phyloP scores from a whole-genome alignment of 352 stramenopile genomes.

The Phytopythium aichiense region DNA sequence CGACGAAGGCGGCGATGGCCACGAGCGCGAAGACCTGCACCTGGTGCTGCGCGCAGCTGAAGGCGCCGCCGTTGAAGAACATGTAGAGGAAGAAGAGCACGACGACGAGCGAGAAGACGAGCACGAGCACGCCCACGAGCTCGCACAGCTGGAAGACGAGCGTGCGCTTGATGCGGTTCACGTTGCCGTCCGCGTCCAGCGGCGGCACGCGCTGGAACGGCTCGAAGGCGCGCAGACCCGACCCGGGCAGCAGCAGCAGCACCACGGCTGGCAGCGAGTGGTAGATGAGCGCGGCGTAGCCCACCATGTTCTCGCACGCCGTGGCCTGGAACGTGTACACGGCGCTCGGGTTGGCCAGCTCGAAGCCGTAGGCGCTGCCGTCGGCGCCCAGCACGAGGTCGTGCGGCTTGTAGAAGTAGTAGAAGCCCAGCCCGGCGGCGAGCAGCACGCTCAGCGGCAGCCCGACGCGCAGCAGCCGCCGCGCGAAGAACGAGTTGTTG shows the following conservation, averaged over 20 bases:
- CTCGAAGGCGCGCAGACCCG: constrained; percentile 58
- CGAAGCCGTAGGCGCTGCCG: constrained; percentile 41
- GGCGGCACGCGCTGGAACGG: constrained; percentile 48
- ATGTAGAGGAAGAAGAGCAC: constrained; percentile 78
- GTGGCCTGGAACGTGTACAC: constrained; percentile 71
- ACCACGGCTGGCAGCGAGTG: constrained; percentile 59
- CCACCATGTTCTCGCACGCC: constrained; percentile 75
- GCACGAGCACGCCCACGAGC: constrained; percentile 46
- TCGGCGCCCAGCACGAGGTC: constrained; percentile 38
- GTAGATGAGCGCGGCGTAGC: constrained; percentile 71
- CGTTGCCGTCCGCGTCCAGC: constrained; percentile 18
- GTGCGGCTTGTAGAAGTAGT: constrained; percentile 63
- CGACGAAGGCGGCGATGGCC: constrained; percentile 50
- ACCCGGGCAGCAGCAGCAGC: constrained; percentile 56
- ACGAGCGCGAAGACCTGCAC: constrained; percentile 58
- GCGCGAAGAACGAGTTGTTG: constrained; percentile 81
- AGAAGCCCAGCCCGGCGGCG: constrained; percentile 45
- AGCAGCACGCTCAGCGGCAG: constrained; percentile 35
- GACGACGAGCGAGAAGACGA: constrained; percentile 57
- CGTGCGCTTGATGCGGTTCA: constrained; percentile 70
- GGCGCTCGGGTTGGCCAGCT: constrained; percentile 27
- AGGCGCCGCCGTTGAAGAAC: constrained; percentile 75
- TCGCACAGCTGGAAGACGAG: constrained; percentile 79
- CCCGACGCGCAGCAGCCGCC: constrained; percentile 46
- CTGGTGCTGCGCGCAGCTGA: constrained; percentile 36